Conservation (phyloP, 768 basidiomycete species). For the Kwoniella pini region DNA sequence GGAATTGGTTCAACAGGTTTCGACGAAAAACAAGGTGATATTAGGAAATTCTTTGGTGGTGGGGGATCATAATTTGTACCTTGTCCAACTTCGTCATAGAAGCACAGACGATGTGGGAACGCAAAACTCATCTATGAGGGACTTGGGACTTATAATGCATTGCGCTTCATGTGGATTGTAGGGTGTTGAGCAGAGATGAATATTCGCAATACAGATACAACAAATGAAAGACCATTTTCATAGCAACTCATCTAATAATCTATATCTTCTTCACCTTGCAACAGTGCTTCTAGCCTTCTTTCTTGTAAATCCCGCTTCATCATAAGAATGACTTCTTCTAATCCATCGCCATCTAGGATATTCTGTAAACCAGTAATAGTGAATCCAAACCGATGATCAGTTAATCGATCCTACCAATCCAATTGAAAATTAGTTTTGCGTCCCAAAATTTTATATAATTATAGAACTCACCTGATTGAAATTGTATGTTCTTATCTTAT, state of each 20-base stretch:
- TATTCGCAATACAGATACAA: no score
- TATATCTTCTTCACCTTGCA: constrained; percentile 52
- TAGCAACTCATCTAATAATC: constrained; percentile 44
- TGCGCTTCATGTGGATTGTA: no score
- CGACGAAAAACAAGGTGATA: constrained; percentile 74
- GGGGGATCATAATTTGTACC: no score
- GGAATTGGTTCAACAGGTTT: constrained; percentile 71
- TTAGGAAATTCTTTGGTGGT: constrained; percentile 80
- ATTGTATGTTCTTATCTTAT: constrained; percentile 96
- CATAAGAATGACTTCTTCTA: constrained; percentile 50
- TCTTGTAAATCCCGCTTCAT: constrained; percentile 51
- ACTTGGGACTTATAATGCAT: no score
- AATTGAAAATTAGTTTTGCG: no score
- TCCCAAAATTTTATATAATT: no score
- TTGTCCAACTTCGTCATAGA: no score
- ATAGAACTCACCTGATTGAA: constrained; percentile 72
- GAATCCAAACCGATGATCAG: constrained; percentile 84
- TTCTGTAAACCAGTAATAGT: constrained; percentile 60
- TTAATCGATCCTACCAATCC: constrained; percentile 90
- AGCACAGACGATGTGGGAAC: no score
- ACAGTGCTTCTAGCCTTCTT: constrained; percentile 51
- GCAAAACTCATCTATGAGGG: no score
- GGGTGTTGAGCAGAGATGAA: no score
- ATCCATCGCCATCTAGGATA: constrained; percentile 57
- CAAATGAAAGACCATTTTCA: background rate